phyloP scores from a whole-genome alignment of 1,139 yeast genomes.

The Yamadazyma atmosphaerica region DNA sequence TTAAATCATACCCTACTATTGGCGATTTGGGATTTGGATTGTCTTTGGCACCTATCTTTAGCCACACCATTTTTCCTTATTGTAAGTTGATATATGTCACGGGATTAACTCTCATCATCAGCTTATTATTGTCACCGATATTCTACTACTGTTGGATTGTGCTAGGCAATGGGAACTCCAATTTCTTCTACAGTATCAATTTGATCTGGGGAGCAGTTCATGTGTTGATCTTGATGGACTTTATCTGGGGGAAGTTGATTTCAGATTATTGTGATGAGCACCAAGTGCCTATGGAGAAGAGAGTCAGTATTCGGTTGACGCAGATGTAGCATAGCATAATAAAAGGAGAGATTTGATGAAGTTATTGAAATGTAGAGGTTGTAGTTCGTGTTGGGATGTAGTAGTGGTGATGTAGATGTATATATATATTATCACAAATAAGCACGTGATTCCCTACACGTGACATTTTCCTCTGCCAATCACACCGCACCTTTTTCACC shows the following conservation, averaged over 20 bases:
- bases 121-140: conserved; percentile 67
- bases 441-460: too few relatives aligned
- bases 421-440: too few relatives aligned
- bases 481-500: conserved; percentile 18
- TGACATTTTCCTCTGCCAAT: conserved; percentile 18
- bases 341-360: too few relatives aligned
- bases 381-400: too few relatives aligned
- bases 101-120: conserved; percentile 39
- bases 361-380: too few relatives aligned
- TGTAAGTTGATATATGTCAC: conserved; percentile 35
- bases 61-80: conserved; percentile 38
- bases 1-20: conserved; percentile 87
- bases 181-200: conserved; percentile 93
- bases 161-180: conserved; percentile 92
- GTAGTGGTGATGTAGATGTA: too few relatives aligned
- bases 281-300: conserved; percentile 20
- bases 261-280: conserved; percentile 62
- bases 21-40: conserved; percentile 78
- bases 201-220: conserved; percentile 77
- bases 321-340: conserved; percentile 32
- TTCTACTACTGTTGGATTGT: conserved; percentile 95
- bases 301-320: conserved; percentile 34
- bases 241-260: conserved; percentile 78
- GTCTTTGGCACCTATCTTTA: conserved; percentile 58
- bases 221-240: conserved; percentile 68